Evolutionary conservation across 768 basidiomycete species (phyloP).

Genomic region (Pisolithus sp.): DNA sequence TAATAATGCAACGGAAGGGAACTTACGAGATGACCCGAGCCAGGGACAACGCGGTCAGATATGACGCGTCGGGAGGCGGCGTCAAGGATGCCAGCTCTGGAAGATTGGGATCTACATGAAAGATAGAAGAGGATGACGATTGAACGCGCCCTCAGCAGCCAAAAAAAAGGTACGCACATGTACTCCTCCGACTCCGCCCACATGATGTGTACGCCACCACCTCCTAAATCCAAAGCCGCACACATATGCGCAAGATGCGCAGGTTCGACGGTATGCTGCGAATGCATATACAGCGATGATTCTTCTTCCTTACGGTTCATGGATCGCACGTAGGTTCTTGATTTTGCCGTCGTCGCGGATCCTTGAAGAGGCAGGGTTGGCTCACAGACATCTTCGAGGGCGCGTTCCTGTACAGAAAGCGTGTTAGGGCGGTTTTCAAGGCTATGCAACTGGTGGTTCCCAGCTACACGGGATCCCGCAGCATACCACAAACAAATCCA

Average conservation of each 20-base stretch:
- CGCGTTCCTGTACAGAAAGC: constrained; percentile 14
- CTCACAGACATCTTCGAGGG: constrained; percentile 15
- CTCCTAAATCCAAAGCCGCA: constrained; percentile 6
- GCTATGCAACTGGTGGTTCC: neutral
- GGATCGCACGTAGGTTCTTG: constrained; percentile 11
- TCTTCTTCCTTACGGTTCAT: constrained; percentile 26
- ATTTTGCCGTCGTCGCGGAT: neutral
- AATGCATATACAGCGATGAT: constrained; percentile 18
- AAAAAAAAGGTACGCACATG: constrained; percentile 10
- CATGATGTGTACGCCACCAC: constrained; percentile 15
- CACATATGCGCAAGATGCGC: constrained; percentile 17
- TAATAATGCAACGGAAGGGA: neutral
- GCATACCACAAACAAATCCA: constrained; percentile 22
- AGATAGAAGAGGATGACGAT: neutral
- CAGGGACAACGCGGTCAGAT: constrained; percentile 17
- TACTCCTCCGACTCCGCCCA: constrained; percentile 28
- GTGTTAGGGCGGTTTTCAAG: neutral
- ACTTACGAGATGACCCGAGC: constrained; percentile 27
- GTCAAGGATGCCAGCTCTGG: constrained; percentile 23
- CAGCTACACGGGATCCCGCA: neutral
- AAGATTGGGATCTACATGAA: constrained; percentile 16
- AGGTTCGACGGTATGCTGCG: constrained; percentile 21
- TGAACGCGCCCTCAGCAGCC: too few species aligned
- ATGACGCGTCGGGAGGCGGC: constrained; percentile 17
- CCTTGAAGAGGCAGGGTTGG: neutral